phyloP scores from a whole-genome alignment of 2,329 filamentous ascomycete species.

The Blastomyces percursus region DNA sequence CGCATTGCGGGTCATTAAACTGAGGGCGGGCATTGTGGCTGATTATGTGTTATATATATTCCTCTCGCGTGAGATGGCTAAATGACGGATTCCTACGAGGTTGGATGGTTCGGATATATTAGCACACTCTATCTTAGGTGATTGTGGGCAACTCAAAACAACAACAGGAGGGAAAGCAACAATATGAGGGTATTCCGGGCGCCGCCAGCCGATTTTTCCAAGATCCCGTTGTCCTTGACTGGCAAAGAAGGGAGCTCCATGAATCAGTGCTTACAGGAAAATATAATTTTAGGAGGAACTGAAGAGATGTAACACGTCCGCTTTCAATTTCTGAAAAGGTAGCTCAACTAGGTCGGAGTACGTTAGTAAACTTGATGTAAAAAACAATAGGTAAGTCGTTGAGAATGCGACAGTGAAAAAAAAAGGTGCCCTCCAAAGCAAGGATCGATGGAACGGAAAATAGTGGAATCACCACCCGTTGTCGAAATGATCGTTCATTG shows the following conservation, averaged over 20 bases:
- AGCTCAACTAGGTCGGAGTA: background rate
- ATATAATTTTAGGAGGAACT: background rate
- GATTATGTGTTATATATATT: background rate
- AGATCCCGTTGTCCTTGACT: background rate
- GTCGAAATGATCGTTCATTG: background rate
- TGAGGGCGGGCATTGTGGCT: constrained; percentile 22
- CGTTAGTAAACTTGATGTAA: background rate
- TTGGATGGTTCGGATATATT: background rate
- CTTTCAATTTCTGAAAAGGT: background rate
- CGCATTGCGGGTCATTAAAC: constrained; percentile 15
- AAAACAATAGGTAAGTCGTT: background rate
- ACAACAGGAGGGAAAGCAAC: background rate
- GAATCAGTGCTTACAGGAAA: background rate
- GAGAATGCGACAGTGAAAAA: background rate
- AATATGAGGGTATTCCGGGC: background rate
- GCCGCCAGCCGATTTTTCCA: background rate
- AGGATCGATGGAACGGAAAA: background rate
- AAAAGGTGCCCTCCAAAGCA: no score
- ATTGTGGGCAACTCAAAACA: background rate
- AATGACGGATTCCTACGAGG: background rate
- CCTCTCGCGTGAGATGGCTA: background rate
- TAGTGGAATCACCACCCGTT: background rate
- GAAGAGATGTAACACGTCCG: background rate
- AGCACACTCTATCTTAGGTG: background rate
- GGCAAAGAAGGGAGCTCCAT: background rate